A percentile compares a stretch with the other conserved stretches of the same genome.
Conservation (phyloP, 2,329 filamentous ascomycete species). For the Pleomassaria siparia region DNA sequence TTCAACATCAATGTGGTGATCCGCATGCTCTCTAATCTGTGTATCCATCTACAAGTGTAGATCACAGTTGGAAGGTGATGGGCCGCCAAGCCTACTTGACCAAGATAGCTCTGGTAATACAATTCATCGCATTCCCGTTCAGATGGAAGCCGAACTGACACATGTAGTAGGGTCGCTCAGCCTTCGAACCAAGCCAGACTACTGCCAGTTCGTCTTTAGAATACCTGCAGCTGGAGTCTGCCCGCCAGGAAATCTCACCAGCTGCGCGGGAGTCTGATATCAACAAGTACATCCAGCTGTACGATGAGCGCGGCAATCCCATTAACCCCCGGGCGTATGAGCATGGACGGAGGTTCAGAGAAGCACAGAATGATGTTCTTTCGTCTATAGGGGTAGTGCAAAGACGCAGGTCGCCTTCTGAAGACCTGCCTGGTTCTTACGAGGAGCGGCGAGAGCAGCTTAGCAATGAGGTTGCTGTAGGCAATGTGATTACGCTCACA, state of each 20-base stretch:
- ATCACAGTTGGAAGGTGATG: slow-evolving; percentile 18
- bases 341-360: slow-evolving; percentile 44
- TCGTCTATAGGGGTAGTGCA: slow-evolving; percentile 52
- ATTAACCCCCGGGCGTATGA: slow-evolving; percentile 45
- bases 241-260: slow-evolving; percentile 25
- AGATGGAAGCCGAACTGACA: slow-evolving; percentile 13
- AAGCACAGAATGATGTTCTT: slow-evolving; percentile 52
- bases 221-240: slow-evolving; percentile 30
- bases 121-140: neutral
- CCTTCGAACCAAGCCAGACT: slow-evolving; percentile 39
- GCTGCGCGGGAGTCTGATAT: slow-evolving; percentile 23
- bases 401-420: slow-evolving; percentile 31
- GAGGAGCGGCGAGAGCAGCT: slow-evolving; percentile 31
- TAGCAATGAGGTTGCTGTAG: slow-evolving; percentile 33
- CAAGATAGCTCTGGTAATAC: slow-evolving; percentile 41
- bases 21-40: neutral
- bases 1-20: neutral
- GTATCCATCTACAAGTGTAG: neutral
- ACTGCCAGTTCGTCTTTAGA: slow-evolving; percentile 22
- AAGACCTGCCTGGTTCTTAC: slow-evolving; percentile 28
- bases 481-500: slow-evolving; percentile 25
- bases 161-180: slow-evolving; percentile 42
- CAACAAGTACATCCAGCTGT: slow-evolving; percentile 42
- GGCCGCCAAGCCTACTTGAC: slow-evolving; percentile 41
- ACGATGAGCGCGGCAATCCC: slow-evolving; percentile 49